phyloP scores from a whole-genome alignment of 1,284 basidiomycete species.

The Dichomitus squalens region DNA sequence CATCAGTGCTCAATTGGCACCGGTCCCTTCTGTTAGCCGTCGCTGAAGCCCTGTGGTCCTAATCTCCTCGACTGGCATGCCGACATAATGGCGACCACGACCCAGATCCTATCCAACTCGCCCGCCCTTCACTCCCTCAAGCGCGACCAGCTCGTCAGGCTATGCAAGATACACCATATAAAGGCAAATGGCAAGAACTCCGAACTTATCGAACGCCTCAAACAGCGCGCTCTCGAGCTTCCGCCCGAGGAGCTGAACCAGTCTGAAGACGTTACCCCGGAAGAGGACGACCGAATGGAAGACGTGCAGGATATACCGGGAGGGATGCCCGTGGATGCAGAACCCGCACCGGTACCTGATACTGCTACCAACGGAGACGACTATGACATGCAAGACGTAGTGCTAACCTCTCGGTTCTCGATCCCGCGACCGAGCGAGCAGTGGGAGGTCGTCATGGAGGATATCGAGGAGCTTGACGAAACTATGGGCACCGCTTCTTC shows the following conservation, averaged over 20 bases:
- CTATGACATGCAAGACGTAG: constrained; percentile 14
- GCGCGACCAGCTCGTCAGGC: constrained; percentile 76
- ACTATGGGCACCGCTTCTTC: constrained; percentile 52
- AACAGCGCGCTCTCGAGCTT: constrained; percentile 61
- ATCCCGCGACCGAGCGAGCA: constrained; percentile 65
- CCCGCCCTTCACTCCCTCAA: constrained; percentile 78
- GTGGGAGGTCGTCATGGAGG: constrained; percentile 80
- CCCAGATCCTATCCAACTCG: constrained; percentile 78
- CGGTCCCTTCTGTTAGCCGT: neutral
- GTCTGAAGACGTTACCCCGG: constrained; percentile 20
- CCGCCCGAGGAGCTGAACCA: constrained; percentile 49
- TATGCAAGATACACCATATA: constrained; percentile 78
- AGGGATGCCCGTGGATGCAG: constrained; percentile 19
- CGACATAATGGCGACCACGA: constrained; percentile 50
- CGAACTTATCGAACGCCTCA: constrained; percentile 68
- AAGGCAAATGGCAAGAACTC: constrained; percentile 78
- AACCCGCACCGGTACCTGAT: constrained; percentile 10
- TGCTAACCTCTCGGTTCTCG: constrained; percentile 26
- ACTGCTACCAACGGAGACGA: constrained; percentile 12
- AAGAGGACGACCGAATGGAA: neutral
- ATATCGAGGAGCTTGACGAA: constrained; percentile 65
- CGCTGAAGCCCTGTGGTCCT: neutral
- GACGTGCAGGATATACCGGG: neutral
- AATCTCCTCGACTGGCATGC: neutral
- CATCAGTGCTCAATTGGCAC: neutral